phyloP scores from a whole-genome alignment of 257 asterid species.

The Ligustrum vulgare region DNA sequence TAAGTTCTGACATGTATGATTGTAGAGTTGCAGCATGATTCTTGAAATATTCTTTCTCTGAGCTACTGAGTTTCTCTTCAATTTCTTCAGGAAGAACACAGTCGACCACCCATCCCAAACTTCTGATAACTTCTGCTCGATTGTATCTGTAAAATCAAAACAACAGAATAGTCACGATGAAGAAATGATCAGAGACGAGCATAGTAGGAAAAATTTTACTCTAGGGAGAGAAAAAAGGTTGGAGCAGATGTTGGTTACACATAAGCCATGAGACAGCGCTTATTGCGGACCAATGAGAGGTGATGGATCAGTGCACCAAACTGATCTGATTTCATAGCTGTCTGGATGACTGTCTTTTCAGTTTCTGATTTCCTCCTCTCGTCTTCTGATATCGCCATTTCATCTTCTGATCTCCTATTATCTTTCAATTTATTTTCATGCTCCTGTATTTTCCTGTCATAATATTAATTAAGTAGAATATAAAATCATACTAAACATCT shows the following conservation, averaged over 20 bases:
- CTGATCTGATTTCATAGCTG: slow-evolving; percentile 57
- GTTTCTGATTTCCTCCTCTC: slow-evolving; percentile 40
- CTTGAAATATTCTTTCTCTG: slow-evolving; percentile 76
- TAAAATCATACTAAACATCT: slow-evolving; percentile 1
- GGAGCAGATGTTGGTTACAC: slow-evolving; percentile 33
- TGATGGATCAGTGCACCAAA: slow-evolving; percentile 92
- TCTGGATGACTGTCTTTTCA: slow-evolving; percentile 38
- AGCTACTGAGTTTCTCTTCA: slow-evolving; percentile 68
- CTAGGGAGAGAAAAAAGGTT: not conserved
- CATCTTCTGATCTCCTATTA: slow-evolving; percentile 32
- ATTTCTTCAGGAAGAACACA: slow-evolving; percentile 81
- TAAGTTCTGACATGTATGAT: slow-evolving; percentile 59
- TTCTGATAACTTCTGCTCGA: slow-evolving; percentile 75
- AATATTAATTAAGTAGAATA: slow-evolving; percentile 3
- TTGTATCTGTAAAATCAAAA: slow-evolving; percentile 52
- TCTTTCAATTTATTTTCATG: slow-evolving; percentile 46
- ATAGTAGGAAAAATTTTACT: not conserved
- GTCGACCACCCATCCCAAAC: slow-evolving; percentile 77
- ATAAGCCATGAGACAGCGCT: slow-evolving; percentile 94
- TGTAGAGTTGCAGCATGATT: slow-evolving; percentile 66
- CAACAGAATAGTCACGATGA: not conserved
- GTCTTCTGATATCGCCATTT: slow-evolving; percentile 36
- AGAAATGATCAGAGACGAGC: not conserved
- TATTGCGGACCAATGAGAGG: slow-evolving; percentile 78
- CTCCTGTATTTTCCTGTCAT: slow-evolving; percentile 61